Conservation (phyloP, 2,329 filamentous ascomycete species). For the Sporothrix brunneoviolacea region DNA sequence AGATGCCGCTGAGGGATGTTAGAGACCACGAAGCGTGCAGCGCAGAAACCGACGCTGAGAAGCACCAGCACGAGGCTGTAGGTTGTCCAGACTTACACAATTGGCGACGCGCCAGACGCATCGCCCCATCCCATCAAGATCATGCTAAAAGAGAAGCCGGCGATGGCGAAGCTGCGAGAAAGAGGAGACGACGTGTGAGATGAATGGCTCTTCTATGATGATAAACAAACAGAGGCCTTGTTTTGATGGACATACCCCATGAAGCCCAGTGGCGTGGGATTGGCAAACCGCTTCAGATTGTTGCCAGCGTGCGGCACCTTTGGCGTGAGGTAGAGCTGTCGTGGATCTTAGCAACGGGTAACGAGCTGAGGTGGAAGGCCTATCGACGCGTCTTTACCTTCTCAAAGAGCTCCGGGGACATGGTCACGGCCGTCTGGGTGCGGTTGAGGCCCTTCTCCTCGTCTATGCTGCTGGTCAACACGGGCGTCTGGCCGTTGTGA, state of each 20-base stretch:
- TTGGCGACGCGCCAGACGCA: constrained; percentile 7
- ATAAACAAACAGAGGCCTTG: too few species aligned
- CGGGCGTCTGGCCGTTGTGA: neutral
- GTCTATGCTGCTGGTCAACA: too few species aligned
- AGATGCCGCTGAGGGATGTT: neutral
- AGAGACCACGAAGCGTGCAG: neutral
- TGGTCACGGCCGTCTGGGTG: constrained; percentile 12
- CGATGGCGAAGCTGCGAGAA: constrained; percentile 4
- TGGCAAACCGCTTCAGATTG: constrained; percentile 11
- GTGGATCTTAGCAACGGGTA: neutral
- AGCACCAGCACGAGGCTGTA: neutral
- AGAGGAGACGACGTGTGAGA: neutral
- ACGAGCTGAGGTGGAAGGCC: too few species aligned
- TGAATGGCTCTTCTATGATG: too few species aligned
- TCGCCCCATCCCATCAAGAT: constrained; percentile 13
- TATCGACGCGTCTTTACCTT: neutral
- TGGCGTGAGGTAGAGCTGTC: constrained; percentile 9
- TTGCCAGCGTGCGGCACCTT: constrained; percentile 7
- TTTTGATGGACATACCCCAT: constrained; percentile 11
- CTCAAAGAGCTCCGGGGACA: constrained; percentile 12
- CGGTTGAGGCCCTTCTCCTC: constrained; percentile 14
- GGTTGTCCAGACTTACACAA: neutral
- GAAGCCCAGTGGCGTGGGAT: constrained; percentile 10
- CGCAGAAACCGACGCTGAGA: neutral
- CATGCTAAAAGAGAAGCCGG: constrained; percentile 11